Percentiles rank a stretch among this genome's conserved stretches.
Conservation (phyloP, 257 asterid species). For the Ophiorrhiza pumila region DNA sequence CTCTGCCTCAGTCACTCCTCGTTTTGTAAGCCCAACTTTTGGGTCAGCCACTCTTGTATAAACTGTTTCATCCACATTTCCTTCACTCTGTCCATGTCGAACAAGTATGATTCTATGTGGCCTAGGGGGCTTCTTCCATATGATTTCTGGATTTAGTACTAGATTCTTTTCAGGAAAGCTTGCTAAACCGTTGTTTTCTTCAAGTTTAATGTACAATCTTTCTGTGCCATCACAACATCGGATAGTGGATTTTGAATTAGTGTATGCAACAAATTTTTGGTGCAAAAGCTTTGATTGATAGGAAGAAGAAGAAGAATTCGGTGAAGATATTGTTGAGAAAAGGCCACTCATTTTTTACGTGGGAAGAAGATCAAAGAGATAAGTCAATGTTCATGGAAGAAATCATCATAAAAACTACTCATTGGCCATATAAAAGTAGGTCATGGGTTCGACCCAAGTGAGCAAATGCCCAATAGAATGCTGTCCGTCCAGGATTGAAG, state of each 20-base stretch:
- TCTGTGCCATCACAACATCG: conserved; percentile 28
- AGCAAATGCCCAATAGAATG: too few species aligned
- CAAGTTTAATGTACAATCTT: background rate
- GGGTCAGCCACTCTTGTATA: conserved; percentile 77
- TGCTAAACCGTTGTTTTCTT: conserved; percentile 21
- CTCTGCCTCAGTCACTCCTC: conserved; percentile 51
- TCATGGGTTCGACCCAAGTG: too few species aligned
- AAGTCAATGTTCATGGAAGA: too few species aligned
- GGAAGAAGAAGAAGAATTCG: conserved; percentile 17
- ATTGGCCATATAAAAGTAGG: too few species aligned
- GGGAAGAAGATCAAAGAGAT: background rate
- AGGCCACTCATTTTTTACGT: conserved; percentile 27
- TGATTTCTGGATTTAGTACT: background rate
- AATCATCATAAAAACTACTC: too few species aligned
- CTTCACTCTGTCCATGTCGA: conserved; percentile 74
- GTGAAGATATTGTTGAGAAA: conserved; percentile 24
- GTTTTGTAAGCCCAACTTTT: conserved; percentile 44
- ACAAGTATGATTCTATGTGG: conserved; percentile 66
- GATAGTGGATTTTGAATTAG: conserved; percentile 15
- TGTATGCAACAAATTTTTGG: background rate
- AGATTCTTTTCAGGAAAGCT: conserved; percentile 48
- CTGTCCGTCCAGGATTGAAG: too few species aligned
- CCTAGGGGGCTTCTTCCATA: conserved; percentile 50
- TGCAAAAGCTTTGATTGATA: conserved; percentile 4
- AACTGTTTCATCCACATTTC: conserved; percentile 66